Evolutionary conservation across 108 stramenopile species (phyloP).

Genomic region (Fragilariopsis cylindrus): DNA sequence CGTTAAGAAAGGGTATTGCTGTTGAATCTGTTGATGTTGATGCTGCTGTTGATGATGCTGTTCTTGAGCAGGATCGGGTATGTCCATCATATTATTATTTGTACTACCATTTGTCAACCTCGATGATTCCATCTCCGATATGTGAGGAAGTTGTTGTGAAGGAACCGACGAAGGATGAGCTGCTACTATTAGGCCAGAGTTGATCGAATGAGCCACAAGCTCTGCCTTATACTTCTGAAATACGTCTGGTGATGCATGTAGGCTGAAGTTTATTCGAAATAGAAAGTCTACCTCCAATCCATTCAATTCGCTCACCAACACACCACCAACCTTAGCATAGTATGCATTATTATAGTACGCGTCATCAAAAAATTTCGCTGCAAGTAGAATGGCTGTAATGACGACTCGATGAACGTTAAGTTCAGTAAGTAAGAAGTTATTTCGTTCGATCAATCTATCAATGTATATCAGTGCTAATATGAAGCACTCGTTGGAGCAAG

Average conservation of each 20-base stretch:
- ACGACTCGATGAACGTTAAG: slow-evolving; percentile 97
- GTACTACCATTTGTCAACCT: not conserved
- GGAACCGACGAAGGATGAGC: slow-evolving; percentile 7
- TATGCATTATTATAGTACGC: slow-evolving; percentile 99
- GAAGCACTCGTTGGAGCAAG: slow-evolving; percentile 96
- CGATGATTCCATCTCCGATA: slow-evolving; percentile 14
- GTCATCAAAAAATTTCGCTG: slow-evolving; percentile 99
- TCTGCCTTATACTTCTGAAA: slow-evolving; percentile 86
- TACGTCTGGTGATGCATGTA: slow-evolving; percentile 87
- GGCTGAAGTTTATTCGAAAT: slow-evolving; percentile 93
- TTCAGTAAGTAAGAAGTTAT: slow-evolving; percentile 90
- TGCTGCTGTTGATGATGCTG: too few species aligned
- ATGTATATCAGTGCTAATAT: slow-evolving; percentile 98
- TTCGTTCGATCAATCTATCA: slow-evolving; percentile 94
- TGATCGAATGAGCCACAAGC: slow-evolving; percentile 62
- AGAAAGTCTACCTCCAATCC: slow-evolving; percentile 94
- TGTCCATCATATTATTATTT: not conserved
- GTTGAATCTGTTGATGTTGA: slow-evolving; percentile 1
- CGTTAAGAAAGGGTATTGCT: not conserved
- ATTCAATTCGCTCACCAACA: slow-evolving; percentile 89
- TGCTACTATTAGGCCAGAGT: slow-evolving; percentile 6
- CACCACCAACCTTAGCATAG: slow-evolving; percentile 95
- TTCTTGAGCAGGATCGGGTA: not conserved
- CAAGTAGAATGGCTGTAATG: slow-evolving; percentile 93
- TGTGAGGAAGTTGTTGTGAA: slow-evolving; percentile 18